Percentiles rank a stretch among this genome's conserved stretches.
phyloP scores from a whole-genome alignment of 371 early-diverging fungal species.

The Mucor irregularis region DNA sequence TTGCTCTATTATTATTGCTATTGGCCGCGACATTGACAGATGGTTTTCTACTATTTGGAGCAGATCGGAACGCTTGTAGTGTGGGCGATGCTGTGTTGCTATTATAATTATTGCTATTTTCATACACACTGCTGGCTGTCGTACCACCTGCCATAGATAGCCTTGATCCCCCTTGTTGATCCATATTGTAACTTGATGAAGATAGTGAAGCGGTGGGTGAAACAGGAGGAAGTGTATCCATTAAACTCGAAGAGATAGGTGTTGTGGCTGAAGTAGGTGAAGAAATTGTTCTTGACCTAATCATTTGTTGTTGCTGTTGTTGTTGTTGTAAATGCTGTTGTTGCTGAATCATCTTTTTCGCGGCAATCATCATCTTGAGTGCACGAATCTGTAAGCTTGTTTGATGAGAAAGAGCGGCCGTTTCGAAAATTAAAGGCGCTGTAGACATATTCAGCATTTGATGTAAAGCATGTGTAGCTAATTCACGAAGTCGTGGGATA shows the following conservation, averaged over 20 bases:
- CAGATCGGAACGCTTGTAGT: slow-evolving; percentile 1
- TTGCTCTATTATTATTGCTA: background rate
- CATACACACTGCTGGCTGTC: too few relatives aligned
- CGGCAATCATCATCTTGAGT: slow-evolving; percentile 47
- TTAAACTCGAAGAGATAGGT: too few relatives aligned
- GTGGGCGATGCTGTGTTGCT: slow-evolving; percentile 18
- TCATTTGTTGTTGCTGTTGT: slow-evolving; percentile 15
- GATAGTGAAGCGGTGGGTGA: slow-evolving; percentile 23
- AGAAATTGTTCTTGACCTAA: slow-evolving; percentile 24
- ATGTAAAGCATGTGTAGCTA: slow-evolving; percentile 53
- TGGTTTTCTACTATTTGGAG: slow-evolving; percentile 5
- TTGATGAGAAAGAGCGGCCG: slow-evolving; percentile 50
- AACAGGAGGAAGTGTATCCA: slow-evolving; percentile 7
- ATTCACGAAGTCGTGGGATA: slow-evolving; percentile 56
- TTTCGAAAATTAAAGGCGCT: slow-evolving; percentile 60
- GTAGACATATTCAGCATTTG: slow-evolving; percentile 60
- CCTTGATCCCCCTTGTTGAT: too few relatives aligned
- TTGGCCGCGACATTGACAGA: slow-evolving; percentile 11
- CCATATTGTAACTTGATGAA: slow-evolving; percentile 17
- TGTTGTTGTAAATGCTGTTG: slow-evolving; percentile 26
- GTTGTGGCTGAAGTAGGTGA: slow-evolving; percentile 18
- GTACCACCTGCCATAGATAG: background rate
- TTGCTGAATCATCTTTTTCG: slow-evolving; percentile 42
- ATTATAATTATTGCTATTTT: too few relatives aligned
- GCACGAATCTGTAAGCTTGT: slow-evolving; percentile 57